phyloP scores from a whole-genome alignment of 108 stramenopile species.

The Fragilariopsis cylindrus region DNA sequence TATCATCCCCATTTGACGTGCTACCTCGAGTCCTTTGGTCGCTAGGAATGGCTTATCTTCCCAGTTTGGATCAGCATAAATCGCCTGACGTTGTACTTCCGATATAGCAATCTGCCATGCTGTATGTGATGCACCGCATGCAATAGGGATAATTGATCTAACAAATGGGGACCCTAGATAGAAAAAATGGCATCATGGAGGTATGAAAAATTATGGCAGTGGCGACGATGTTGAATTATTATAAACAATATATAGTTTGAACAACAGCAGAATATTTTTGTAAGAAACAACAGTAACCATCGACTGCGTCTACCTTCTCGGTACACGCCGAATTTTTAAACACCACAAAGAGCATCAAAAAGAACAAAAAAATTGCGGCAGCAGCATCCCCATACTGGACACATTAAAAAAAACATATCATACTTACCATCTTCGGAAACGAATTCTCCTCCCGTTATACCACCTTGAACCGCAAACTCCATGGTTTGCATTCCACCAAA shows the following conservation, averaged over 20 bases:
- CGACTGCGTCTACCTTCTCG: too few species aligned
- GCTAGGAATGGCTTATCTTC: constrained; percentile 57
- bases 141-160: constrained; percentile 79
- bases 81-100: constrained; percentile 92
- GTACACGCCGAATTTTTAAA: not conserved
- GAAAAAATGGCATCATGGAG: not conserved
- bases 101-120: constrained; percentile 95
- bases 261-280: too few species aligned
- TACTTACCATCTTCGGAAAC: constrained; percentile 33
- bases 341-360: not conserved
- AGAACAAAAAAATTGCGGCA: not conserved
- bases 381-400: not conserved
- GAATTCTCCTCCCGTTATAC: constrained; percentile 47
- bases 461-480: constrained; percentile 88
- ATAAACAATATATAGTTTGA: too few species aligned
- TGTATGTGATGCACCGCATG: constrained; percentile 89
- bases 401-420: not conserved
- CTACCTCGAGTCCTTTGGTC: constrained; percentile 83
- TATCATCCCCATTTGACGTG: constrained; percentile 92
- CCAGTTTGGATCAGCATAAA: constrained; percentile 93
- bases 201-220: too few species aligned
- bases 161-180: constrained; percentile 63
- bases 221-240: too few species aligned
- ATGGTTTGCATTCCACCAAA: constrained; percentile 96
- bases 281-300: too few species aligned